These are phyloP conservation scores for Populus hybrid DNA, from an alignment of 441 rosid species.

Conservation along the genomic window DNA sequence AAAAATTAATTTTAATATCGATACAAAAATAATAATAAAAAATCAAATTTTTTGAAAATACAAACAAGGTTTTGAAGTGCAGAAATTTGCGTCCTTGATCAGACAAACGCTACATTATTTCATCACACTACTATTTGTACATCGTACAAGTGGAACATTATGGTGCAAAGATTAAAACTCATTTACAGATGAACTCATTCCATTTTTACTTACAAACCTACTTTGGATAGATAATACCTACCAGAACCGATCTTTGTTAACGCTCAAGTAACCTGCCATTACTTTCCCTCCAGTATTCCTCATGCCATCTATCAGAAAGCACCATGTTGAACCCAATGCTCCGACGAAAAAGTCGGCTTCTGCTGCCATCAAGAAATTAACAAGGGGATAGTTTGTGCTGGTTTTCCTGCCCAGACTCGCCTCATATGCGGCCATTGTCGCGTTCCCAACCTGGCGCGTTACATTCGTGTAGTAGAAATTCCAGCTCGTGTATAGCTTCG, in stretches of 20 bases:
- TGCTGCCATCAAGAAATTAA: conserved; percentile 86
- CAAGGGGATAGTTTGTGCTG: conserved; percentile 88
- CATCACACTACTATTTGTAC: background rate
- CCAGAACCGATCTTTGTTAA: conserved; percentile 95
- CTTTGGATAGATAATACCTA: conserved; percentile 16
- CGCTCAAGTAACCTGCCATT: conserved; percentile 89
- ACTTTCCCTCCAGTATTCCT: conserved; percentile 95
- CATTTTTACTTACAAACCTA: background rate
- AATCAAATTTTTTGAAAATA: too few relatives aligned
- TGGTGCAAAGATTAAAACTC: background rate
- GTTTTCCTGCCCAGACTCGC: conserved; percentile 87
- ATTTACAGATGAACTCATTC: conserved; percentile 2
- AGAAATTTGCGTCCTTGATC: background rate
- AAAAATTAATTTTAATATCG: accelerated
- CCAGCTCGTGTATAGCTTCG: conserved; percentile 52
- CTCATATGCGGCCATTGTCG: conserved; percentile 74
- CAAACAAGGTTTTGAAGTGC: background rate
- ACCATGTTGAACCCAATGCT: conserved; percentile 97
- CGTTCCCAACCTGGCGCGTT: conserved; percentile 74
- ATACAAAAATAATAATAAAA: too few relatives aligned
- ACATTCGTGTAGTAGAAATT: conserved; percentile 79
- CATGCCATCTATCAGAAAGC: conserved; percentile 93
- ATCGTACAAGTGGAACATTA: background rate
- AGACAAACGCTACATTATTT: background rate
- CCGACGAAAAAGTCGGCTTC: conserved; percentile 91